Conservation (phyloP, 1,284 basidiomycete species). For the Microstroma glucosiphilum region DNA sequence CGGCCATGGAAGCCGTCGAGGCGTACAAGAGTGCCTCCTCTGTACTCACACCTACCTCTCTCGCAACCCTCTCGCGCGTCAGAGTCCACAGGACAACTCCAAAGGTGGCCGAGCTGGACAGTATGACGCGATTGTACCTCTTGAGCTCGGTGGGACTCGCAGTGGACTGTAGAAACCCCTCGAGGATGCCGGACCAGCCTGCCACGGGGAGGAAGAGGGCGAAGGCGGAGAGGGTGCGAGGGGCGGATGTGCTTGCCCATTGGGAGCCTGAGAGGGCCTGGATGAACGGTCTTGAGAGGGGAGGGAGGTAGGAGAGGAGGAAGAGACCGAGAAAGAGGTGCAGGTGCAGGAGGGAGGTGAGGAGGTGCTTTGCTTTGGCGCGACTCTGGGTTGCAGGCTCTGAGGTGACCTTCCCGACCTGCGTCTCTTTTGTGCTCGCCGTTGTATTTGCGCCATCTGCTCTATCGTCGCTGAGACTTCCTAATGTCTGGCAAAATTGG, state of each 20-base stretch:
- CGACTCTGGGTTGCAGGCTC: neutral
- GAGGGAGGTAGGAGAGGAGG: conserved; percentile 32
- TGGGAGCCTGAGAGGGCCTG: conserved; percentile 36
- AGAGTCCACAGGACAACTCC: conserved; percentile 16
- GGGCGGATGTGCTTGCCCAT: conserved; percentile 34
- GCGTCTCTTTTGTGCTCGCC: neutral
- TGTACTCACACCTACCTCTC: neutral
- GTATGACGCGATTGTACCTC: conserved; percentile 29
- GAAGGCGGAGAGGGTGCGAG: conserved; percentile 31
- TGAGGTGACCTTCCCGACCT: neutral
- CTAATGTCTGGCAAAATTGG: conserved; percentile 20
- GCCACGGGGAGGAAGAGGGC: conserved; percentile 42
- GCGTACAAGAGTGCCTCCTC: conserved; percentile 1
- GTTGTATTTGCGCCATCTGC: neutral
- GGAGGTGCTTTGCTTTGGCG: conserved; percentile 12
- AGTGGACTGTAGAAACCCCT: conserved; percentile 42
- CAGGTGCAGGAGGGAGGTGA: conserved; percentile 25
- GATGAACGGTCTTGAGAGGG: conserved; percentile 30
- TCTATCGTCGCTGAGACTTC: neutral
- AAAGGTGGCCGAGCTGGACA: conserved; percentile 31
- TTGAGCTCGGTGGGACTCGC: conserved; percentile 23
- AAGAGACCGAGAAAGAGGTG: conserved; percentile 28
- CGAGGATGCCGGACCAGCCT: conserved; percentile 44
- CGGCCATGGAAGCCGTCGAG: conserved; percentile 1
- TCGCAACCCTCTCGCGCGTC: neutral